Conservation (phyloP, 257 asterid genomes). For the Datura wrightii region DNA sequence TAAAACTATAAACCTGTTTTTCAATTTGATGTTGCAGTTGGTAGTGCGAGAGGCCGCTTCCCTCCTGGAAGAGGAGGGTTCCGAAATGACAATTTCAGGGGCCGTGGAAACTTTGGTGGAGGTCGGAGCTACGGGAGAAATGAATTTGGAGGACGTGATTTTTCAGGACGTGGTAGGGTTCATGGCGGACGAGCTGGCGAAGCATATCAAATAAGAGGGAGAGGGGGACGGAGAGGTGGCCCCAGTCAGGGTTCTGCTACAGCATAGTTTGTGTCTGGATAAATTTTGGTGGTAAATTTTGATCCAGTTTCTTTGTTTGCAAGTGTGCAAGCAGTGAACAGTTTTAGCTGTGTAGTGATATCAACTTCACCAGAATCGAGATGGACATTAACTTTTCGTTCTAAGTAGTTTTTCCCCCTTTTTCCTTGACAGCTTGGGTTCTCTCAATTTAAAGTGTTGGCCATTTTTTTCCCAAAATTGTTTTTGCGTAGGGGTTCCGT, state of each 20-base stretch:
- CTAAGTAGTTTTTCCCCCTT: background rate
- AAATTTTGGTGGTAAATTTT: constrained; percentile 23
- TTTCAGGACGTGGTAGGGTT: constrained; percentile 38
- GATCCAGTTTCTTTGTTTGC: constrained; percentile 18
- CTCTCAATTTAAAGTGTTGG: background rate
- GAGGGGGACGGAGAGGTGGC: constrained; percentile 38
- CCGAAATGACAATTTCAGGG: constrained; percentile 62
- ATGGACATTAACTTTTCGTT: background rate
- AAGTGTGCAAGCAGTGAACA: constrained; percentile 24
- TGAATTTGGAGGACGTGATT: constrained; percentile 58
- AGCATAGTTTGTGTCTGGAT: constrained; percentile 28
- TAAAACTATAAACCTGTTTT: background rate
- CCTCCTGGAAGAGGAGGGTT: constrained; percentile 65
- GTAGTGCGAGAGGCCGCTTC: constrained; percentile 63
- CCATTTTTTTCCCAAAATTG: background rate
- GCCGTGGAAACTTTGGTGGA: constrained; percentile 65
- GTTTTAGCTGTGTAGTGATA: background rate
- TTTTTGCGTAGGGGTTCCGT: background rate
- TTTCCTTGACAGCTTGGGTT: constrained; percentile 11
- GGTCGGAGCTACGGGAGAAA: constrained; percentile 61
- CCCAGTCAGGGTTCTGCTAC: constrained; percentile 28
- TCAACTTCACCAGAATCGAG: constrained; percentile 36
- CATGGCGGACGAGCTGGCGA: constrained; percentile 38
- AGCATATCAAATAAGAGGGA: constrained; percentile 30
- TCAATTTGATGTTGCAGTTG: constrained; percentile 51